A percentile compares a stretch with the other conserved stretches of the same genome.
These are phyloP conservation scores for Talaromyces adpressus DNA, from an alignment of 495 filamentous ascomycete species.

Conservation along the genomic window DNA sequence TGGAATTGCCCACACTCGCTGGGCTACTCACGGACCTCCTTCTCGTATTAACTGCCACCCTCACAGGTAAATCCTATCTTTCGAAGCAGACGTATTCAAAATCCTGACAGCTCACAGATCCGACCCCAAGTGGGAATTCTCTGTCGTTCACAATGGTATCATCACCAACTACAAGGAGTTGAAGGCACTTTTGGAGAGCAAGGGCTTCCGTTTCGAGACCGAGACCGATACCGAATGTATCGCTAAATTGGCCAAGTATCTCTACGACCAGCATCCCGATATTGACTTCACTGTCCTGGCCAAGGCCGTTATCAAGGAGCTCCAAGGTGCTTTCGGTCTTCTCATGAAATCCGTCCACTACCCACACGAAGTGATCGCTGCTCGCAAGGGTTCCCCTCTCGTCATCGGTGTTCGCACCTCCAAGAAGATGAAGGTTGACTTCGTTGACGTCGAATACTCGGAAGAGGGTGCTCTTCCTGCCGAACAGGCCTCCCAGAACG, in stretches of 20 bases:
- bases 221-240: constrained; percentile 99
- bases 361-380: constrained; percentile 95
- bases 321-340: constrained; percentile 94
- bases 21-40: constrained; percentile 94
- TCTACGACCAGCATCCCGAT: constrained; percentile 90
- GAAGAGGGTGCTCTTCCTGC: constrained; percentile 84
- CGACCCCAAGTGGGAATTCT: constrained; percentile 89
- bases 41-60: constrained; percentile 96
- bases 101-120: constrained; percentile 33
- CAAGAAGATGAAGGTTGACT: constrained; percentile 99
- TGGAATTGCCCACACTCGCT: constrained; percentile 96
- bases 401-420: constrained; percentile 92
- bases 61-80: constrained; percentile 66
- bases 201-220: constrained; percentile 97
- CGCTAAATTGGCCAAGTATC: constrained; percentile 96
- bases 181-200: constrained; percentile 83
- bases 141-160: constrained; percentile 98
- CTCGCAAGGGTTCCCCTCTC: constrained; percentile 93
- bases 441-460: constrained; percentile 95
- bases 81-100: neutral
- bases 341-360: constrained; percentile 97
- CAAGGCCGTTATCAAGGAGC: constrained; percentile 96
- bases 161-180: constrained; percentile 99
- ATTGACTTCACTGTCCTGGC: constrained; percentile 94
- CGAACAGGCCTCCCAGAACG: constrained; percentile 93